Conservation (phyloP, 1,139 yeast species). For the Lodderomyces metapsilosis region DNA sequence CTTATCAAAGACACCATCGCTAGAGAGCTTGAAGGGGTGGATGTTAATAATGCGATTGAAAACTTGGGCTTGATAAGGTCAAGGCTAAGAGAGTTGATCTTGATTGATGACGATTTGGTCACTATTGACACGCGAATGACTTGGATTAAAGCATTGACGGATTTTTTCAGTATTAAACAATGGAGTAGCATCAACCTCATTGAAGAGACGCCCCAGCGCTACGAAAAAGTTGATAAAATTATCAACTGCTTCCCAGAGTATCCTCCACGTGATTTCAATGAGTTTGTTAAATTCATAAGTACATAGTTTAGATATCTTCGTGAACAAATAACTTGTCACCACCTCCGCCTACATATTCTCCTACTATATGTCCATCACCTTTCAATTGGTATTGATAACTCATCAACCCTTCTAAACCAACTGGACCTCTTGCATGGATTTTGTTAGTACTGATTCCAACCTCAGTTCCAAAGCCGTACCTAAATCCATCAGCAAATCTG, state of each 20-base stretch:
- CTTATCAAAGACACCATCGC: constrained; percentile 61
- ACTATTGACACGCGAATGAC: constrained; percentile 66
- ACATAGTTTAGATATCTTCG: constrained; percentile 41
- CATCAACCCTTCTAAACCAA: constrained; percentile 94
- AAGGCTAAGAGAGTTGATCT: constrained; percentile 43
- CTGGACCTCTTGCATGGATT: constrained; percentile 98
- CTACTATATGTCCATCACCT: constrained; percentile 90
- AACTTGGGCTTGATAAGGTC: constrained; percentile 61
- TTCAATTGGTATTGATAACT: constrained; percentile 91
- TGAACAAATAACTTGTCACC: constrained; percentile 81
- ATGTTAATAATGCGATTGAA: constrained; percentile 58
- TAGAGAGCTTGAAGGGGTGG: constrained; percentile 35
- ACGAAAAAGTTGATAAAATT: constrained; percentile 26
- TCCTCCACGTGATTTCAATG: constrained; percentile 39
- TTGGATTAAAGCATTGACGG: constrained; percentile 70
- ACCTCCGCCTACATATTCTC: constrained; percentile 91
- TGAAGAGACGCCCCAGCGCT: constrained; percentile 14
- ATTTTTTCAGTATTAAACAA: constrained; percentile 53
- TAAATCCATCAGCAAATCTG: constrained; percentile 96
- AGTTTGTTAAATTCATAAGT: constrained; percentile 21
- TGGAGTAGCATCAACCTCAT: constrained; percentile 50
- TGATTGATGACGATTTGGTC: constrained; percentile 45
- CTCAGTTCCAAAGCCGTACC: constrained; percentile 98
- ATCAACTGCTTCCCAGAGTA: constrained; percentile 36
- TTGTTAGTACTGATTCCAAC: constrained; percentile 97